Evolutionary conservation across 179 eudicot genomes (phyloP), one percentile per base, ranked within the genome.

Genomic region (Pouteria campechiana): DNA sequence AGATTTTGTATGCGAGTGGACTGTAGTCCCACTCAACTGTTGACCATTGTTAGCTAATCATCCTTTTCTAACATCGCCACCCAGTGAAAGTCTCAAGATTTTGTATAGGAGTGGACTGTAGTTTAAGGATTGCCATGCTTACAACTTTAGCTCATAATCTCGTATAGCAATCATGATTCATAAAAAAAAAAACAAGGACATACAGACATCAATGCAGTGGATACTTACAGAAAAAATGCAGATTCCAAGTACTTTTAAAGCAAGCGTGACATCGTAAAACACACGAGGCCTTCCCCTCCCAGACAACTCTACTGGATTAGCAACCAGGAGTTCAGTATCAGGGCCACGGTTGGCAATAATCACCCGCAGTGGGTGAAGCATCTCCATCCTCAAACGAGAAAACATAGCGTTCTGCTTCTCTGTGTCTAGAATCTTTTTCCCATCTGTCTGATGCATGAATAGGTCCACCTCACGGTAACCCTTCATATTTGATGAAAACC

Each of bases 281-380:
- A 86, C 89, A 12, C 69, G 72, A 23, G 96, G 96, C 27, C 93
- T 65, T 37, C 95, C 93, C 34, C 58, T 63, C 36, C 88, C 83
- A 5, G 78, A 75, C 55, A 64, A 46, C 65, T 85, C 96, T 30
- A 86, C 96, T n/a, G 89, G 93, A 70, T 86, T 79, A 20, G 93
- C 86, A 57, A 82, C 93, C 52, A 86, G 28, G 24, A 86, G 70
- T 53, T 86, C 96, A 8, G 93, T 79, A 56, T 86, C 96, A 37
- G 96, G 96, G 42, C 96, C 96, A 62, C 93, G 93, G 42, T 69
- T 72, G 6, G 73, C 67, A 32, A 82, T 61, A 12, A 74, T 56
- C 18, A 79, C 96, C 3, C 89, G 76, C 32, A 86, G 54, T n/a
- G 96, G 96, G 47, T 76, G 93, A 67, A 70, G 81, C 79, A 83